Base-by-base conservation (phyloP, 2,329 filamentous ascomycete species). In the Dactylellina leptospora region DNA sequence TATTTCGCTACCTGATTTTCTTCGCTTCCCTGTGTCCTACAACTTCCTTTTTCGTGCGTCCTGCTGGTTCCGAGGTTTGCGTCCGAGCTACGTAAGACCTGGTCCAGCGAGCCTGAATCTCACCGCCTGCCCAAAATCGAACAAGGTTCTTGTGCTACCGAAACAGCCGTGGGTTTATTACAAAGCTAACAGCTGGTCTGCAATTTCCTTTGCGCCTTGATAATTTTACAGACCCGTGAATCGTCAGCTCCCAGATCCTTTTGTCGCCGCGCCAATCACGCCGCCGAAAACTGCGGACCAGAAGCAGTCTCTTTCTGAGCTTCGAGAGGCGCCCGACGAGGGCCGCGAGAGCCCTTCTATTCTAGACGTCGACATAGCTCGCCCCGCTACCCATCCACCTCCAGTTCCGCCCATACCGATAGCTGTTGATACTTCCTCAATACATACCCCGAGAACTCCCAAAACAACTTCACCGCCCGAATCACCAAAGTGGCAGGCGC, bases 121-220 rank as follows among this genome's bases (percentile, higher is more conserved):
- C 25, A 51, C 64, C 27, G 68, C 68, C 59, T 72, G 59, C 53
- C 68, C 51, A 22, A 60, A 72, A 44, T 40, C 22, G 48, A 64
- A 64, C 59, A 60, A 64, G 59, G 68, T 64, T 72, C 68, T 51
- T 72, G 68, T 72, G 51, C 68, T 56, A 72, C 68, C 56, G 47
- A 63, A 55, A 54, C 42, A 58, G 54, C 40, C 36, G 55, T 55
- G 54, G 44, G 33, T 45, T 45, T 44, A 72, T 51, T 47, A 36
- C 38, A 48, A 64, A 71, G 68, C 68, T 72, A 64, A 72, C 59
- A 45, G 38, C 53, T 60, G 42, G 54, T 50, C 36, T 48, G 59
- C 59, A 64, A 64, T 64, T 64, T 64, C 68, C 68, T 36, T 50
- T 56, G 59, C 51, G 38, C 30, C 25, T 36, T 30, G 36, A 53